These are phyloP conservation scores for Exophiala alcalophila DNA, from an alignment of 2,329 filamentous ascomycete species.

Conservation along the genomic window DNA sequence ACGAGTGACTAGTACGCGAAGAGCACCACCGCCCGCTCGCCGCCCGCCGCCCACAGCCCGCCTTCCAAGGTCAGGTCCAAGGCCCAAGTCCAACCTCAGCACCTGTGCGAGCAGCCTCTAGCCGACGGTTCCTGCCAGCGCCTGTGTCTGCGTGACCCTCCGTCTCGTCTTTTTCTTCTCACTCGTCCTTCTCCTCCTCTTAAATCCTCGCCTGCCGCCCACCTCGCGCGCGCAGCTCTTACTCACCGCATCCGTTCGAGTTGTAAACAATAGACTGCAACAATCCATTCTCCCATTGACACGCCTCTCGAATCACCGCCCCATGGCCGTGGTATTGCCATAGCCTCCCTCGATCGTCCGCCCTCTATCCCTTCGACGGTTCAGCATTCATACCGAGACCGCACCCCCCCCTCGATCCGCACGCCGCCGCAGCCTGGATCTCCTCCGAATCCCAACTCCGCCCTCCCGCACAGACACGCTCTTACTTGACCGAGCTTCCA, in stretches of 20 bases:
- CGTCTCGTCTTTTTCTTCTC: too few relatives aligned
- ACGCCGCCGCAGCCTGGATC: slow-evolving; percentile 17
- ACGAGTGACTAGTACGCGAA: too few relatives aligned
- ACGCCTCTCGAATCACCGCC: background rate
- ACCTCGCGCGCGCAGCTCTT: slow-evolving; percentile 1
- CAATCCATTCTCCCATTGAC: too few relatives aligned
- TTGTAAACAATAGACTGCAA: slow-evolving; percentile 17
- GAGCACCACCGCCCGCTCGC: too few relatives aligned
- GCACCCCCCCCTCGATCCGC: slow-evolving; percentile 14
- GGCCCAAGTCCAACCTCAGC: too few relatives aligned
- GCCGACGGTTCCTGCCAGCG: too few relatives aligned
- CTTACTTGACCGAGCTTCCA: slow-evolving; percentile 19
- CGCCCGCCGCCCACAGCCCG: too few relatives aligned
- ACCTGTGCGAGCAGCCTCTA: too few relatives aligned
- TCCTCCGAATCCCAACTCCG: slow-evolving; percentile 4
- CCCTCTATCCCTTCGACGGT: slow-evolving; percentile 14
- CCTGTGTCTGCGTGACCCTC: too few relatives aligned
- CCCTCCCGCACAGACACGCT: slow-evolving; percentile 26
- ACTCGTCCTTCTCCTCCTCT: too few relatives aligned
- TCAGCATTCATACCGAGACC: slow-evolving; percentile 15
- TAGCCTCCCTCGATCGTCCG: slow-evolving; percentile 1
- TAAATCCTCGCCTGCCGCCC: slow-evolving; percentile 2
- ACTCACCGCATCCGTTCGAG: slow-evolving; percentile 1
- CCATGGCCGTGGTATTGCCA: too few relatives aligned
- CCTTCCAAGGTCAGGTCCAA: too few relatives aligned